phyloP scores from a whole-genome alignment of 2,329 filamentous ascomycete species.

The Ascochyta lentis region DNA sequence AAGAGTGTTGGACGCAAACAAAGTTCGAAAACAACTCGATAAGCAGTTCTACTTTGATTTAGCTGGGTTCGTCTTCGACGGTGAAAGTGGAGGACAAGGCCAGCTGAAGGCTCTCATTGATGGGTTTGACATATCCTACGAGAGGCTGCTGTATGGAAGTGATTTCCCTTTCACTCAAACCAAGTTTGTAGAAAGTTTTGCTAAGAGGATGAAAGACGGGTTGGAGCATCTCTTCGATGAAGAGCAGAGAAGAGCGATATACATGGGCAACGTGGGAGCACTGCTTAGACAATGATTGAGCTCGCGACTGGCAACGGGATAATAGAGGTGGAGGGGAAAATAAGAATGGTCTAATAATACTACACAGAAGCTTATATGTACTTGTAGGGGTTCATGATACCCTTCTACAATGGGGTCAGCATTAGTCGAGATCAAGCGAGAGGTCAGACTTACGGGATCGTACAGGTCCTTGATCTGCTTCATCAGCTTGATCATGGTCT shows the following conservation, averaged over 20 bases:
- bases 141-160: conserved; percentile 60
- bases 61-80: conserved; percentile 58
- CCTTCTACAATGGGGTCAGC: conserved; percentile 67
- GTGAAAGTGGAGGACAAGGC: conserved; percentile 43
- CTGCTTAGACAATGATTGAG: conserved; percentile 27
- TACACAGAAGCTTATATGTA: conserved; percentile 65
- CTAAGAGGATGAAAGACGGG: conserved; percentile 52
- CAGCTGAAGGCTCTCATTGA: conserved; percentile 59
- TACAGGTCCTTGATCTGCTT: conserved; percentile 93
- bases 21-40: conserved; percentile 42
- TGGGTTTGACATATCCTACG: conserved; percentile 45
- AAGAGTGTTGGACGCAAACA: conserved; percentile 30
- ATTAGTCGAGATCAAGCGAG: neutral
- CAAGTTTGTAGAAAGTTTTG: conserved; percentile 46
- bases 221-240: conserved; percentile 47
- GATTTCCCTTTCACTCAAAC: conserved; percentile 60
- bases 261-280: conserved; percentile 48
- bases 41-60: conserved; percentile 61
- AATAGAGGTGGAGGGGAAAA: neutral
- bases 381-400: conserved; percentile 99
- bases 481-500: conserved; percentile 89
- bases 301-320: neutral
- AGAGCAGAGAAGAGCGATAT: conserved; percentile 47
- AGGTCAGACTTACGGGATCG: conserved; percentile 75
- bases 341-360: conserved; percentile 9